Base-by-base conservation (phyloP, 768 basidiomycete species). In the Tricholoma saponaceum region DNA sequence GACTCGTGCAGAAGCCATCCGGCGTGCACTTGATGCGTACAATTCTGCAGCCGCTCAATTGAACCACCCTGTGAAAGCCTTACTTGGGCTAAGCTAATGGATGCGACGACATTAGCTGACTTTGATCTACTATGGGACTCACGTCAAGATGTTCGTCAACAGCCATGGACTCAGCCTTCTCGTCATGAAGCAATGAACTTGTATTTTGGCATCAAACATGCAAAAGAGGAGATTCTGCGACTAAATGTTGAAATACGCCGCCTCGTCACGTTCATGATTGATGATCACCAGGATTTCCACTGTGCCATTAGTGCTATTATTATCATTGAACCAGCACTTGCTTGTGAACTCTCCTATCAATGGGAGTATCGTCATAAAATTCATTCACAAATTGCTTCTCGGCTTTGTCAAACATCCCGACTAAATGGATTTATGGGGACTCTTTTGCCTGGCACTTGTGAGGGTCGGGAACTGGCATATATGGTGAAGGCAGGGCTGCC, bases 1-100 rank as follows among this genome's bases (percentile, higher is more conserved):
- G 51, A 53, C 52, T 9, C 60, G 70, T 5, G 68, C 68, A 3
- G 59, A 65, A 33, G 72, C 76, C 3, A 74, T 77, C 33, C 59
- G 54, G 32, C 66, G 50, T 35, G 72, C 74, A 0, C 60, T 76
- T 0, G 55, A 64, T 0, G 47, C 49, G 23, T 76, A 75, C 60
- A 76, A 77, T 44, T 43, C 37, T 13, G 60, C 62, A 5, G 74
- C 72, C 3, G 22, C 49, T 26, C 49, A 26, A 20, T 32, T 26
- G 25, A n/a, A 50, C 41, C 41, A 16, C 41, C 41, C 18, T 14
- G 23, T 23, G 16, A 20, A n/a, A 50, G 26, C 23, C 47, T 56
- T 14, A 33, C 44, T 22, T 56, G 47, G 47, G 26, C 30, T n/a
- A 23, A 49, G 18, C 20, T 56, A 43, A 49, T 46, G 25, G 43